Evolutionary conservation across 1,284 basidiomycete species (phyloP).

Genomic region (Porogramme epimiltina): DNA sequence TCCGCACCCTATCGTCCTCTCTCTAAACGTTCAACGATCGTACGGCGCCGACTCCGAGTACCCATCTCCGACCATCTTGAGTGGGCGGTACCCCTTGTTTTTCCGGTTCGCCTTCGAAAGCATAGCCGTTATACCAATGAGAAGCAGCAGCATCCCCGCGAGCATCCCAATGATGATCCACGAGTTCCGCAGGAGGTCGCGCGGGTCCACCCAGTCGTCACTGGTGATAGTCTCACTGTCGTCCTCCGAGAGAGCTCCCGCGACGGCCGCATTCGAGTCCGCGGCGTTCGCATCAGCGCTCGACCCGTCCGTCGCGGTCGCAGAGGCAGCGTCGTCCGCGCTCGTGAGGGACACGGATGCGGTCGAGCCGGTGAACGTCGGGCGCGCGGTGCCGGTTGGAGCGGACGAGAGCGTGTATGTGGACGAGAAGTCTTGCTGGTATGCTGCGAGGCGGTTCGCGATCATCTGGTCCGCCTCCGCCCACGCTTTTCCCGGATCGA

Average conservation of each 20-base stretch:
- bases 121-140: too few species aligned
- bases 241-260: slow-evolving; percentile 7
- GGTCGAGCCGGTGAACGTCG: not conserved
- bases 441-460: not conserved
- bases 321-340: not conserved
- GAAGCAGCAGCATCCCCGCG: not conserved
- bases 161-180: slow-evolving; percentile 21
- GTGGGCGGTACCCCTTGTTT: too few species aligned
- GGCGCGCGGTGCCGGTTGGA: not conserved
- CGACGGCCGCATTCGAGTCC: not conserved
- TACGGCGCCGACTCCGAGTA: too few species aligned
- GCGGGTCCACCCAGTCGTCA: slow-evolving; percentile 2
- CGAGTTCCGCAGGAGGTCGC: slow-evolving; percentile 16
- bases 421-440: not conserved
- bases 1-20: too few species aligned
- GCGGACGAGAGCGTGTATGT: not conserved
- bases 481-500: slow-evolving; percentile 1
- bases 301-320: too few species aligned
- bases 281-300: not conserved
- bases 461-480: slow-evolving; percentile 3
- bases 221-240: too few species aligned
- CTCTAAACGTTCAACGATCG: too few species aligned
- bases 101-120: too few species aligned
- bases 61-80: too few species aligned
- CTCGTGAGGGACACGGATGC: not conserved